phyloP scores from a whole-genome alignment of 345 rosid genomes.

The Theobroma cacao region DNA sequence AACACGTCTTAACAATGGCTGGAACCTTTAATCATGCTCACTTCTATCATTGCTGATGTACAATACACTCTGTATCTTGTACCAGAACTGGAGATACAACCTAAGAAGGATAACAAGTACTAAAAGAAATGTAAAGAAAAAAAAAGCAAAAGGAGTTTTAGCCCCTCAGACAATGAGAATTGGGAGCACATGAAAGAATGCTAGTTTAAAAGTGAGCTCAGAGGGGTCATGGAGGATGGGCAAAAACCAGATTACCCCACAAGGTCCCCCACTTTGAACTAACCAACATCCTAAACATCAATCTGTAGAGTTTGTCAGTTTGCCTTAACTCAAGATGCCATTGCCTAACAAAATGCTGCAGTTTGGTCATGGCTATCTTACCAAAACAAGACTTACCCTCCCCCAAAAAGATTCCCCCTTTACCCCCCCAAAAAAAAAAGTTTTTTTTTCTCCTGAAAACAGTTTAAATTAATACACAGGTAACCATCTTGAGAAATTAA shows the following conservation, averaged over 20 bases:
- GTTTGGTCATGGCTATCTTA: conserved; percentile 5
- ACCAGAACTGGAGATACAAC: neutral
- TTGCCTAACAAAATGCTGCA: conserved; percentile 9
- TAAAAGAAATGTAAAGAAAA: neutral
- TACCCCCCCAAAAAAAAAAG: neutral
- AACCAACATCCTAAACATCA: neutral
- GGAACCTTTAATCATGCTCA: neutral
- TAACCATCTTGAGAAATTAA: conserved; percentile 13
- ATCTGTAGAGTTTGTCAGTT: conserved; percentile 4
- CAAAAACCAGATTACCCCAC: conserved; percentile 16
- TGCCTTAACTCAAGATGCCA: conserved; percentile 7
- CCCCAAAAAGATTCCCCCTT: neutral
- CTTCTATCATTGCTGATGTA: neutral
- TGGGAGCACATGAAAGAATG: neutral
- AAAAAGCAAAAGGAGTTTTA: neutral
- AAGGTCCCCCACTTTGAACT: conserved; percentile 8
- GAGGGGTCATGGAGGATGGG: conserved; percentile 1
- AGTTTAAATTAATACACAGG: conserved; percentile 11
- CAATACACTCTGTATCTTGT: neutral
- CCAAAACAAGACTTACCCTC: neutral
- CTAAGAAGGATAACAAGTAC: neutral
- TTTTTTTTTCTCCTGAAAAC: neutral
- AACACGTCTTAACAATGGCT: neutral
- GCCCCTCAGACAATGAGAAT: neutral
- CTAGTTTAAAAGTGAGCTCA: neutral